phyloP scores from a whole-genome alignment of 257 asterid species.

The Avicennia marina region DNA sequence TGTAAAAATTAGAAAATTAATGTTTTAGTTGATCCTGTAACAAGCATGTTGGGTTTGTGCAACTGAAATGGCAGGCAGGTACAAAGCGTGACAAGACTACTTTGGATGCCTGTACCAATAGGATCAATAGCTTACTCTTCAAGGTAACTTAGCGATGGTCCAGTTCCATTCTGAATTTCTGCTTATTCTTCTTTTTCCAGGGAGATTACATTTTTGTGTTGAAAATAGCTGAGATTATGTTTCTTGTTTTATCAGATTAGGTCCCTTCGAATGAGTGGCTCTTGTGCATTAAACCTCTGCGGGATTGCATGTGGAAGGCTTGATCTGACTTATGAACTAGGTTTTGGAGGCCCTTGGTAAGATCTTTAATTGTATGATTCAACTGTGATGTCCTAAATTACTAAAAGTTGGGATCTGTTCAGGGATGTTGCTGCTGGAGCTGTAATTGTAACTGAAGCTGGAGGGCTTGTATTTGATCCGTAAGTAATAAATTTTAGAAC shows the following conservation, averaged over 20 bases:
- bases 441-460: conserved; percentile 71
- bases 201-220: not conserved
- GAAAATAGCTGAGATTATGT: not conserved
- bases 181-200: not conserved
- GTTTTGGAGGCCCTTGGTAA: conserved; percentile 80
- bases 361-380: not conserved
- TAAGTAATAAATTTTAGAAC: conserved; percentile 27
- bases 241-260: conserved; percentile 43
- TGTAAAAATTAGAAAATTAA: too few relatives aligned
- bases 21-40: not conserved
- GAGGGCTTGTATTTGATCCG: conserved; percentile 77
- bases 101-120: conserved; percentile 50
- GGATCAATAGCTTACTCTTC: conserved; percentile 59
- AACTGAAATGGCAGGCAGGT: conserved; percentile 39
- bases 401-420: conserved; percentile 10
- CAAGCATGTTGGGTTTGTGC: not conserved
- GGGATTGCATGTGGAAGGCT: conserved; percentile 78
- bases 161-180: not conserved
- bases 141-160: conserved; percentile 36
- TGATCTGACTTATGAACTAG: conserved; percentile 60
- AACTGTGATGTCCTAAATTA: not conserved
- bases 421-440: conserved; percentile 91
- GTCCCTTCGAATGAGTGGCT: conserved; percentile 75
- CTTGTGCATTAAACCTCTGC: conserved; percentile 74
- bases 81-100: conserved; percentile 56